These are phyloP conservation scores for Chenopodium suecicum DNA, from an alignment of 148 eudicot species.

Conservation along the genomic window DNA sequence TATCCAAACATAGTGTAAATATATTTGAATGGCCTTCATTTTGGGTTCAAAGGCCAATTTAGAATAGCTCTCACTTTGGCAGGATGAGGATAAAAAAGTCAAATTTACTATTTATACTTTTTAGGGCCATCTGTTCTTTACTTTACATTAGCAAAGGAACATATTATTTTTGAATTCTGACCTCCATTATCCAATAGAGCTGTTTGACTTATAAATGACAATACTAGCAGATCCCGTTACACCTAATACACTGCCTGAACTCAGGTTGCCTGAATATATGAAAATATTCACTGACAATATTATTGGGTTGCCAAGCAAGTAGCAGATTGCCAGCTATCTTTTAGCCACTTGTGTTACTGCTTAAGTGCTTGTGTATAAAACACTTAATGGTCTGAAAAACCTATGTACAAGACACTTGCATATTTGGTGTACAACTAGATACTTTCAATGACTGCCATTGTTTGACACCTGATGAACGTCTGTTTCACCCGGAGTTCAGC, in stretches of 20 bases:
- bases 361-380: neutral
- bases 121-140: too few species aligned
- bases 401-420: neutral
- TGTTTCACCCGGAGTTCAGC: neutral
- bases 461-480: neutral
- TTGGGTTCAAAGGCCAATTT: neutral
- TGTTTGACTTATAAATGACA: neutral
- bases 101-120: too few species aligned
- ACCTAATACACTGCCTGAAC: neutral
- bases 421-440: neutral
- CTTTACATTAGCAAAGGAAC: neutral
- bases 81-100: neutral
- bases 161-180: neutral
- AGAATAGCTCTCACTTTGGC: neutral
- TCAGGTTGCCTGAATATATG: neutral
- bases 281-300: neutral
- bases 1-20: too few species aligned
- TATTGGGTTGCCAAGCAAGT: neutral
- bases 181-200: neutral
- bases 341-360: neutral
- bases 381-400: neutral
- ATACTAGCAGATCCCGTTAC: neutral
- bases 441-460: neutral
- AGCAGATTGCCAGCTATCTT: neutral
- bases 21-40: neutral